A percentile compares a stretch with the other conserved stretches of the same genome.
Evolutionary conservation across 352 stramenopile species (phyloP).

Genomic region (Phytophthora tentaculata): DNA sequence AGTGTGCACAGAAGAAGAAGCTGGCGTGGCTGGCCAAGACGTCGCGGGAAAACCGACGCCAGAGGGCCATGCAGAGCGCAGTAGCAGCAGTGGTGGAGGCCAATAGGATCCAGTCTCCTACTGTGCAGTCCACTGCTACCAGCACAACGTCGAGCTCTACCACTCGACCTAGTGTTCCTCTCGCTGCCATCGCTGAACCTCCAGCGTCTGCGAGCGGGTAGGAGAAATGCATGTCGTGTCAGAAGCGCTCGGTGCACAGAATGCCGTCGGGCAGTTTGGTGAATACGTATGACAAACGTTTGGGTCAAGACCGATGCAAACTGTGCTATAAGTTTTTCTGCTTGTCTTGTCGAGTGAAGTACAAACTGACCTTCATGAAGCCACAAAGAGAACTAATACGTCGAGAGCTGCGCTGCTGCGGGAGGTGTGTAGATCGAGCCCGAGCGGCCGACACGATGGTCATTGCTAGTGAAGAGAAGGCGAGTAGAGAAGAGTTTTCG

Average conservation of each 20-base stretch:
- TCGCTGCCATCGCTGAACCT: background rate
- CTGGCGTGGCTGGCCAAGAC: constrained; percentile 35
- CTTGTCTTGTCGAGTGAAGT: constrained; percentile 36
- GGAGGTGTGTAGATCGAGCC: constrained; percentile 29
- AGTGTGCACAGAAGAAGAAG: constrained; percentile 49
- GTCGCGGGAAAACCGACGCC: constrained; percentile 11
- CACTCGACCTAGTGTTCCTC: constrained; percentile 26
- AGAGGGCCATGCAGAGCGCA: constrained; percentile 20
- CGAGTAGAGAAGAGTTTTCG: constrained; percentile 11
- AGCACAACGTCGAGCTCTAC: constrained; percentile 36
- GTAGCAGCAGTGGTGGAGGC: constrained; percentile 24
- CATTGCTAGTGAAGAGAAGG: constrained; percentile 37
- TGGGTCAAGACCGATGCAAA: constrained; percentile 30
- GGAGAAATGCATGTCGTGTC: constrained; percentile 39
- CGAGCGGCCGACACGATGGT: constrained; percentile 27
- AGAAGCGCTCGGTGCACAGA: constrained; percentile 27
- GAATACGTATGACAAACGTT: constrained; percentile 27
- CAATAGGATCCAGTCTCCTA: constrained; percentile 20
- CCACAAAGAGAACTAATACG: constrained; percentile 26
- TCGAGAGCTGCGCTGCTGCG: constrained; percentile 34
- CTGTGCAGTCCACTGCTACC: constrained; percentile 21
- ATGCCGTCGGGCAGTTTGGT: constrained; percentile 11
- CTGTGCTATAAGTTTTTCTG: constrained; percentile 44
- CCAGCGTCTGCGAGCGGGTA: background rate
- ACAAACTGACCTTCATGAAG: constrained; percentile 36